Conservation (phyloP, 2,329 filamentous ascomycete genomes). For the Metarhizium brunneum region DNA sequence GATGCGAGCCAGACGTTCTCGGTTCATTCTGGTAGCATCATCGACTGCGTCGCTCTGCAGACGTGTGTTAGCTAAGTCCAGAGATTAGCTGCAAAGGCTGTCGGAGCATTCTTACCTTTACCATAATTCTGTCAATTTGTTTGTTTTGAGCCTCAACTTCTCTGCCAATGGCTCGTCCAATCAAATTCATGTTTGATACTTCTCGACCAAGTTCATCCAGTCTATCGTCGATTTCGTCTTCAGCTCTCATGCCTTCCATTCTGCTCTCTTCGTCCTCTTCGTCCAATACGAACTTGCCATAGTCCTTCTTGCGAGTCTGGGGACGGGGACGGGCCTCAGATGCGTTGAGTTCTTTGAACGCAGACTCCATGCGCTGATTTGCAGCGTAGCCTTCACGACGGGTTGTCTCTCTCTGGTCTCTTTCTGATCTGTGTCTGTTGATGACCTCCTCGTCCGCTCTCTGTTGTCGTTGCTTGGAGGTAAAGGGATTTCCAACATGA, state of each 20-base stretch:
- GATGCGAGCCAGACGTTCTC: conserved; percentile 59
- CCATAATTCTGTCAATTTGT: conserved; percentile 63
- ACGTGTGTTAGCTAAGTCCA: conserved; percentile 17
- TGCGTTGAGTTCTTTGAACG: conserved; percentile 32
- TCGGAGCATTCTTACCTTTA: conserved; percentile 49
- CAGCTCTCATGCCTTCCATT: conserved; percentile 30
- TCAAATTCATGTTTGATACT: conserved; percentile 60
- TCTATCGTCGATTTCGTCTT: conserved; percentile 46
- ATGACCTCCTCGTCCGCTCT: conserved; percentile 61
- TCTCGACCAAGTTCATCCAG: conserved; percentile 60
- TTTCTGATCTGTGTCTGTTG: conserved; percentile 57
- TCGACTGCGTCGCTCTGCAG: conserved; percentile 73
- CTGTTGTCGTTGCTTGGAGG: conserved; percentile 52
- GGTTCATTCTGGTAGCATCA: conserved; percentile 71
- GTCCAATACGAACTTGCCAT: conserved; percentile 66
- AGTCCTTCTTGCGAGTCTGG: conserved; percentile 29
- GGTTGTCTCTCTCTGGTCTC: conserved; percentile 55
- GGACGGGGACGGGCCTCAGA: conserved; percentile 16
- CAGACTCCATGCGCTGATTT: conserved; percentile 44
- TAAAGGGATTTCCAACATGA: conserved; percentile 71
- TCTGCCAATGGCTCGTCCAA: conserved; percentile 64
- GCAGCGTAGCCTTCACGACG: conserved; percentile 40
- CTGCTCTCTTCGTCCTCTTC: conserved; percentile 42
- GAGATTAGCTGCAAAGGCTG: background rate
- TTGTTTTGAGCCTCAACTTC: conserved; percentile 73